Evolutionary conservation across 2,329 filamentous ascomycete species (phyloP), one percentile per base, ranked within the genome.

Genomic region (Trichoderma endophyticum): DNA sequence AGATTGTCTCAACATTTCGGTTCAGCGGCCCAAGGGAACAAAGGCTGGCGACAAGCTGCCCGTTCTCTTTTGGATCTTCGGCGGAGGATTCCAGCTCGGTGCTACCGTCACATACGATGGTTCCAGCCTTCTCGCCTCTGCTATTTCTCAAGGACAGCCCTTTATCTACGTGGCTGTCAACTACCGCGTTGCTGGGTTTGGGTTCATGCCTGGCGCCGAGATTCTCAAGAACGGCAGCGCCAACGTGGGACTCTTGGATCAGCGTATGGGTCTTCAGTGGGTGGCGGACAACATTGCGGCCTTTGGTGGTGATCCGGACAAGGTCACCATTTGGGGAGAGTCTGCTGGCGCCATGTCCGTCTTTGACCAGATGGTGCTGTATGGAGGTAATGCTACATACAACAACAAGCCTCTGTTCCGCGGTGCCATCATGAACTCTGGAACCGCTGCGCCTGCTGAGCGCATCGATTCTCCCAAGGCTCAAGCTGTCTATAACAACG

Each of bases 281-380:
- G 88, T 93, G 1, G 89, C 91, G 8, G 91, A 93, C 76, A 93
- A 95, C 75, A 93, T 95, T 71, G 89, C 83, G 1, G 85, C 88
- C 0, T 97, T 96, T 77, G 93, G 93, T 11, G 93, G 93, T 15
- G 92, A 95, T 78, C 90, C 92, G 0, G 83, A 85, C n/a, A 92
- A 92, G 79, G 92, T 95, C 6, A 95, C 92, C 0, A 91, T 95
- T 72, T 94, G 91, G 90, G 93, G 93, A 30, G 90, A 95, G 78
- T 90, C 87, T 2, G 90, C 91, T 0, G 91, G 91, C 0, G 83
- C 89, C 15, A 93, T 94, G 73, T 94, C 91, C 0, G 91, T 93
- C 1, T 87, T 92, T 63, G 88, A 94, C 76, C 93, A 95, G 75
- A 93, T 94, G 88, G 83, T 89, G 1, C 83, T 95, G 12, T 94